A percentile compares a stretch with the other conserved stretches of the same genome.
Conservation (phyloP, 768 basidiomycete species). For the Saitozyma sp. region DNA sequence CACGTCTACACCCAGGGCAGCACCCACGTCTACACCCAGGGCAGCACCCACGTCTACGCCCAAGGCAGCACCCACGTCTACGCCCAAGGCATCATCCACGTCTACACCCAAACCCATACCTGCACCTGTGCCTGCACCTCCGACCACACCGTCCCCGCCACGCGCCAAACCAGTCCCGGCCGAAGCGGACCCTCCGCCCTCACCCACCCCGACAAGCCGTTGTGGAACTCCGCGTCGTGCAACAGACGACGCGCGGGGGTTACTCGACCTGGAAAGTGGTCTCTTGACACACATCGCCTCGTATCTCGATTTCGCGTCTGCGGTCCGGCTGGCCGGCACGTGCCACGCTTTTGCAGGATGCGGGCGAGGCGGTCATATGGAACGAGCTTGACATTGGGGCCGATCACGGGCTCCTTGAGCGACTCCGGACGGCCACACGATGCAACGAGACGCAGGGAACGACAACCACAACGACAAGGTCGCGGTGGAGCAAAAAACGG, state of each 20-base stretch:
- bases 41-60: too few relatives aligned
- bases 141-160: background rate
- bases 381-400: too few relatives aligned
- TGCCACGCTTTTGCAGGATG: constrained; percentile 4
- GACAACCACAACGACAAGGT: too few relatives aligned
- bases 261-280: constrained; percentile 8
- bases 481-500: too few relatives aligned
- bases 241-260: too few relatives aligned
- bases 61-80: too few relatives aligned
- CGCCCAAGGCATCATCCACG: too few relatives aligned
- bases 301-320: constrained; percentile 8
- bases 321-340: constrained; percentile 13
- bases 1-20: too few relatives aligned
- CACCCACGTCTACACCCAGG: background rate
- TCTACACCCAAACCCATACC: background rate
- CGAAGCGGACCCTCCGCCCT: constrained; percentile 4
- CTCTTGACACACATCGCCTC: constrained; percentile 15
- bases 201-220: background rate
- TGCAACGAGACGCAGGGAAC: too few relatives aligned
- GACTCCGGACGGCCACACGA: too few relatives aligned
- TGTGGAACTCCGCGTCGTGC: too few relatives aligned
- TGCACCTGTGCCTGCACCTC: background rate
- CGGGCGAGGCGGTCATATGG: constrained; percentile 17
- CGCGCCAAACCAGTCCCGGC: background rate
- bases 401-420: too few relatives aligned